Evolutionary conservation across 805 yeast species (phyloP).

Genomic region (Wickerhamiella kazuoi): DNA sequence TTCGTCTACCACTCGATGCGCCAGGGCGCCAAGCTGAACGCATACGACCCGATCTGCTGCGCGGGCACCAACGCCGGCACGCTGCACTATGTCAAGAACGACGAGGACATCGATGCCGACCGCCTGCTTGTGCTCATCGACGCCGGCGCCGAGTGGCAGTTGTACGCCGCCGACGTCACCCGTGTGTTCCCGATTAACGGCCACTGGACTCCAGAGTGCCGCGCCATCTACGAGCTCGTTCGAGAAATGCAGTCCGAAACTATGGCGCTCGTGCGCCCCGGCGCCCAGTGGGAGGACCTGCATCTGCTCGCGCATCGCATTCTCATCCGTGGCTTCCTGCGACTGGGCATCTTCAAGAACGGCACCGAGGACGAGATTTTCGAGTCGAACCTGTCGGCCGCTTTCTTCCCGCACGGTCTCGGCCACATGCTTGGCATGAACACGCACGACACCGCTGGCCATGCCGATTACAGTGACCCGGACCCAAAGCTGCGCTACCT

Average conservation of each 20-base stretch:
- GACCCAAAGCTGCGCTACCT: conserved; percentile 60
- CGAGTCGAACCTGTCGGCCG: conserved; percentile 49
- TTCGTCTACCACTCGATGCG: conserved; percentile 83
- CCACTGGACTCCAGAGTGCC: conserved; percentile 74
- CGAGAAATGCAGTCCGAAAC: conserved; percentile 64
- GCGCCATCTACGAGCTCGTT: conserved; percentile 65
- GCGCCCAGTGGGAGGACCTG: conserved; percentile 67
- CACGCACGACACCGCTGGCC: conserved; percentile 90
- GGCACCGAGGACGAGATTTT: conserved; percentile 47
- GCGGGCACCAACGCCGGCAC: conserved; percentile 85
- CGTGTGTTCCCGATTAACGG: conserved; percentile 89
- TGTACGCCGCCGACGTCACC: conserved; percentile 87
- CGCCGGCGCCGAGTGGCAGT: conserved; percentile 95
- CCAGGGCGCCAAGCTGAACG: conserved; percentile 77
- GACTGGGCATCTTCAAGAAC: conserved; percentile 55
- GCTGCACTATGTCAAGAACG: conserved; percentile 74
- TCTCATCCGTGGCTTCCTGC: conserved; percentile 49
- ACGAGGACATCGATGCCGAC: conserved; percentile 33
- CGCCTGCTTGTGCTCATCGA: conserved; percentile 64
- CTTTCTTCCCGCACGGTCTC: conserved; percentile 88
- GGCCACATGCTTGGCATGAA: conserved; percentile 92
- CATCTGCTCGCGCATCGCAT: conserved; percentile 68
- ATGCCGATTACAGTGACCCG: conserved; percentile 68
- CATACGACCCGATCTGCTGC: conserved; percentile 93
- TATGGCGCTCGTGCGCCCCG: conserved; percentile 61